Conservation (phyloP, 208 protist genomes). For the Wallacemonas sp. region DNA sequence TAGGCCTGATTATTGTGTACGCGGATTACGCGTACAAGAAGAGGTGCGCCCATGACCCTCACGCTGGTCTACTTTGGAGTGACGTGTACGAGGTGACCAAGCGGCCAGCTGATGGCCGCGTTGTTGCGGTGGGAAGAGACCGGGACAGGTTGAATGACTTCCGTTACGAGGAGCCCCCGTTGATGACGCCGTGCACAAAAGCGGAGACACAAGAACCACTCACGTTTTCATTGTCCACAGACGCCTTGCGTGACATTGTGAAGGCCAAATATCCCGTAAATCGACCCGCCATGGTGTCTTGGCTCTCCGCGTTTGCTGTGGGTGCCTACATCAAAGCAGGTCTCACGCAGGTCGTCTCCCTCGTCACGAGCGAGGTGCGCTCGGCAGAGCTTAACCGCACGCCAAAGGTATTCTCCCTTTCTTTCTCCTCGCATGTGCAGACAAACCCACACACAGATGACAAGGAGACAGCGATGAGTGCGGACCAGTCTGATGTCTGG, state of each 20-base stretch:
- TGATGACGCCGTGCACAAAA: too few relatives aligned
- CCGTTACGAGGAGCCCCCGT: background rate
- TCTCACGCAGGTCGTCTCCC: constrained; percentile 39
- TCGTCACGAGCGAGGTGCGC: constrained; percentile 76
- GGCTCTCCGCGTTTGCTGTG: constrained; percentile 77
- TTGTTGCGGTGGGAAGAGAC: background rate
- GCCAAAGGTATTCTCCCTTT: constrained; percentile 72
- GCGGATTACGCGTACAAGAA: constrained; percentile 35
- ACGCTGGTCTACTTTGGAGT: constrained; percentile 32
- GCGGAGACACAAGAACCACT: too few relatives aligned
- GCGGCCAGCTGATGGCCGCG: background rate
- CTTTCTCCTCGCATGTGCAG: background rate
- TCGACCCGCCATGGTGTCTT: constrained; percentile 76
- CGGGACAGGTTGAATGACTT: background rate
- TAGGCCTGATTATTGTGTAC: constrained; percentile 21
- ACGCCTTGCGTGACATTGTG: too few relatives aligned
- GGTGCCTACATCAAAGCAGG: constrained; percentile 57
- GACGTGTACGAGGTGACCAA: constrained; percentile 17
- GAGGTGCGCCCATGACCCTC: constrained; percentile 23
- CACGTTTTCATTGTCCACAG: too few relatives aligned
- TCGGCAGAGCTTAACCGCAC: constrained; percentile 30
- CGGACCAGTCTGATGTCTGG: constrained; percentile 21
- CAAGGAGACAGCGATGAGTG: background rate
- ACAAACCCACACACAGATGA: background rate
- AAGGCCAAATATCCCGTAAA: constrained; percentile 49